Evolutionary conservation across 805 yeast species (phyloP).

Genomic region (Candida boidinii): DNA sequence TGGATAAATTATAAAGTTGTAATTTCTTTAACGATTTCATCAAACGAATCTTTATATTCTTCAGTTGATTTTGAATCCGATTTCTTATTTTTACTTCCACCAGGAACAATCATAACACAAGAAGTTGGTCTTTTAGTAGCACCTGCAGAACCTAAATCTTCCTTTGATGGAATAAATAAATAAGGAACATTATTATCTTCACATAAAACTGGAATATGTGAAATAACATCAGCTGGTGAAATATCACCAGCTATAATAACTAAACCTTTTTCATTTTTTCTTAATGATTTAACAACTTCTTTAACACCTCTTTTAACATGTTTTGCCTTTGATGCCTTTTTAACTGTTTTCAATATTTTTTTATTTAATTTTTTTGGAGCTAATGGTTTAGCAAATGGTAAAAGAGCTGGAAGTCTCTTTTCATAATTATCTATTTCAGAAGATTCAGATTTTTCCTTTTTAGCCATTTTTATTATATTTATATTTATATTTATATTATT

Average conservation of each 20-base stretch:
- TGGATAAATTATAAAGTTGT: constrained; percentile 28
- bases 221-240: constrained; percentile 93
- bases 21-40: constrained; percentile 92
- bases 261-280: constrained; percentile 97
- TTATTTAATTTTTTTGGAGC: constrained; percentile 95
- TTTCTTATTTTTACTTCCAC: constrained; percentile 79
- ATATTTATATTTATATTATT: no score
- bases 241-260: constrained; percentile 97
- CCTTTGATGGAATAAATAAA: constrained; percentile 92
- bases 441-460: constrained; percentile 34
- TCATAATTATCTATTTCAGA: constrained; percentile 77
- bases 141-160: constrained; percentile 97
- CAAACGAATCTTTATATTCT: constrained; percentile 87
- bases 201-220: constrained; percentile 95
- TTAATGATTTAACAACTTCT: constrained; percentile 94
- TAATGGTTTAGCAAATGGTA: constrained; percentile 89
- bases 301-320: constrained; percentile 98
- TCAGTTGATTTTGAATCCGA: constrained; percentile 60
- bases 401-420: constrained; percentile 77
- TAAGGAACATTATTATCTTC: constrained; percentile 91
- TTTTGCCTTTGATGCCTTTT: constrained; percentile 96
- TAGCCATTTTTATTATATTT: constrained; percentile 24
- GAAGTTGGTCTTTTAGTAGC: constrained; percentile 99
- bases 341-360: constrained; percentile 89
- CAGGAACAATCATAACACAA: constrained; percentile 95